Evolutionary conservation across 108 stramenopile species (phyloP).

Genomic region (Nitzschia palea): DNA sequence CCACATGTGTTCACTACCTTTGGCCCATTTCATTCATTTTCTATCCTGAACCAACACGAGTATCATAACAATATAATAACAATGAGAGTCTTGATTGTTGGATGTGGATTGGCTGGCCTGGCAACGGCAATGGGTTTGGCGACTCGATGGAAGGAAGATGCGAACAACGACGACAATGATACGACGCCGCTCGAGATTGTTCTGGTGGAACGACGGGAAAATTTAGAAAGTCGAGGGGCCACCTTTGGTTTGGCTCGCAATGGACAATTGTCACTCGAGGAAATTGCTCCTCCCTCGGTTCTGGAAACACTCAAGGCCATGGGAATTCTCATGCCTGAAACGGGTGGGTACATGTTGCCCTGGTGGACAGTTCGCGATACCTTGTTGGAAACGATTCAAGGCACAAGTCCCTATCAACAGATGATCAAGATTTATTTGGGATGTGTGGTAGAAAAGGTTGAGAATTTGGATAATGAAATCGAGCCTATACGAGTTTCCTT

Average conservation of each 20-base stretch:
- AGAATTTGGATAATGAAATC: background rate
- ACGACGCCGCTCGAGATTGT: constrained; percentile 7
- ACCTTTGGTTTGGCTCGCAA: constrained; percentile 33
- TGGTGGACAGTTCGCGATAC: constrained; percentile 39
- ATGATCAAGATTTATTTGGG: background rate
- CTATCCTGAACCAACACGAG: no score
- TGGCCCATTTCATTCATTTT: no score
- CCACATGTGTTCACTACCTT: no score
- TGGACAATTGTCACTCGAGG: constrained; percentile 31
- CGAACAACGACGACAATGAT: background rate
- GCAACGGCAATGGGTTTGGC: constrained; percentile 22
- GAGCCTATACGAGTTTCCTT: background rate
- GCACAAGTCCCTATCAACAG: background rate
- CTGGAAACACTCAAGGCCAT: constrained; percentile 11
- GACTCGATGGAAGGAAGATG: background rate
- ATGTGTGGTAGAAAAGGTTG: background rate
- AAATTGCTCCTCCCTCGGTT: constrained; percentile 15
- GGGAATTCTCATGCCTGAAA: constrained; percentile 11
- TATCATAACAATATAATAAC: no score
- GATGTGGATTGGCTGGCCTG: constrained; percentile 31
- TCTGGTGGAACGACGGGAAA: constrained; percentile 14
- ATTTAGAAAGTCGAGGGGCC: constrained; percentile 25
- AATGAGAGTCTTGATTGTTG: constrained; percentile 35
- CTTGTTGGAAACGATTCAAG: constrained; percentile 20
- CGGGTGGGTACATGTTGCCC: constrained; percentile 19